Percentiles rank a stretch among this genome's conserved stretches.
Evolutionary conservation across 495 filamentous ascomycete species (phyloP).

Genomic region (Polyplosphaeria fusca): DNA sequence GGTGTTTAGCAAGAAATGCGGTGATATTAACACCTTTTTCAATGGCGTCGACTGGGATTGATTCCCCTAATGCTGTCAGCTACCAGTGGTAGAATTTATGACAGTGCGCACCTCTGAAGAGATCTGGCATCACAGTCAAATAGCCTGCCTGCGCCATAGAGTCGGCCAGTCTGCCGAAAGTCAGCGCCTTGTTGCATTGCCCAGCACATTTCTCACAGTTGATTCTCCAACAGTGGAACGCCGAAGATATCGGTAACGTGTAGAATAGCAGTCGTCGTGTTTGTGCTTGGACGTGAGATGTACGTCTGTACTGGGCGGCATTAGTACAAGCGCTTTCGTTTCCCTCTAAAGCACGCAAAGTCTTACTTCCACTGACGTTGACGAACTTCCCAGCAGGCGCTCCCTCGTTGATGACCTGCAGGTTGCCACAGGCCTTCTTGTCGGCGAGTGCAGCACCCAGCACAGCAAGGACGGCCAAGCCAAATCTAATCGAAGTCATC

Average conservation of each 20-base stretch:
- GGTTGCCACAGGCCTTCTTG: too few species aligned
- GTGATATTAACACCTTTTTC: slow-evolving; percentile 55
- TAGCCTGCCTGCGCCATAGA: slow-evolving; percentile 52
- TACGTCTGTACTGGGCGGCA: not conserved
- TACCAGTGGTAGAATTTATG: too few species aligned
- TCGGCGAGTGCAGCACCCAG: too few species aligned
- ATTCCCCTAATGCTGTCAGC: too few species aligned
- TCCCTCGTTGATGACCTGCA: not conserved
- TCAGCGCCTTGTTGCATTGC: too few species aligned
- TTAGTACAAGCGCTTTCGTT: not conserved
- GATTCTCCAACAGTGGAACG: not conserved
- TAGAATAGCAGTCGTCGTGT: not conserved
- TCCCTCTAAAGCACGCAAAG: not conserved
- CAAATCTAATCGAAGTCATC: too few species aligned
- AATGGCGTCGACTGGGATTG: slow-evolving; percentile 57
- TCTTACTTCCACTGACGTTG: not conserved
- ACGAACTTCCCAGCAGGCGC: not conserved
- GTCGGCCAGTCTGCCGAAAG: not conserved
- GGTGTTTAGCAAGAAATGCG: slow-evolving; percentile 50
- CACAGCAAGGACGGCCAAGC: too few species aligned
- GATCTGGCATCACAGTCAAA: slow-evolving; percentile 69
- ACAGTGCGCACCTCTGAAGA: slow-evolving; percentile 79
- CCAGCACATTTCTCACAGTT: not conserved
- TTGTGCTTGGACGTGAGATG: not conserved
- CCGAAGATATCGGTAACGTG: slow-evolving; percentile 1